Evolutionary conservation across 108 stramenopile species (phyloP).

Genomic region (Chaetoceros tenuissimus): DNA sequence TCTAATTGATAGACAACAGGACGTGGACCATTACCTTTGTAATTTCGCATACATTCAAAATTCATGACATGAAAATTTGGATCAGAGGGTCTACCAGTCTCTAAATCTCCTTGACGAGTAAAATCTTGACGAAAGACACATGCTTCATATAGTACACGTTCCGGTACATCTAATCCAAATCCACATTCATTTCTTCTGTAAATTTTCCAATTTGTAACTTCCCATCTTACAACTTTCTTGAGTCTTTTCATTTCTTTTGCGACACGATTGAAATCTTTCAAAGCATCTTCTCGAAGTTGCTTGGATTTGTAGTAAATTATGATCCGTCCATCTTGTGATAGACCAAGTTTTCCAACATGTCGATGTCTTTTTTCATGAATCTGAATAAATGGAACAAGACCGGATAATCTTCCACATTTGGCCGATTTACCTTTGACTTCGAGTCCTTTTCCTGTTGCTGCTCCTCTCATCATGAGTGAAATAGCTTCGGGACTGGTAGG

Average conservation of each 20-base stretch:
- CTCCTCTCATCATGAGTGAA: slow-evolving; percentile 30
- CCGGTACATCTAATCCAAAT: slow-evolving; percentile 47
- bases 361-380: slow-evolving; percentile 48
- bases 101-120: slow-evolving; percentile 27
- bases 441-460: slow-evolving; percentile 38
- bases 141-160: slow-evolving; percentile 61
- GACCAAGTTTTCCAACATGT: slow-evolving; percentile 29
- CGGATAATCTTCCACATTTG: slow-evolving; percentile 39
- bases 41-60: slow-evolving; percentile 29
- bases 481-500: slow-evolving; percentile 27
- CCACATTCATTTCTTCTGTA: slow-evolving; percentile 39
- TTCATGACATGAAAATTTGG: slow-evolving; percentile 66
- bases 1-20: slow-evolving; percentile 49
- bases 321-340: slow-evolving; percentile 28
- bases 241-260: slow-evolving; percentile 18
- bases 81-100: slow-evolving; percentile 50
- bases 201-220: slow-evolving; percentile 26
- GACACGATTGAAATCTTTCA: slow-evolving; percentile 15
- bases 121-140: slow-evolving; percentile 43
- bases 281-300: slow-evolving; percentile 33
- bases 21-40: slow-evolving; percentile 23
- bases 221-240: slow-evolving; percentile 13
- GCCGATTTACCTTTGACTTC: slow-evolving; percentile 47
- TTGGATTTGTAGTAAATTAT: slow-evolving; percentile 44
- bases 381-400: slow-evolving; percentile 50